A percentile compares a stretch with the other conserved stretches of the same genome.
phyloP scores from a whole-genome alignment of 805 yeast genomes.

The Saccharomycopsis fibuligera region DNA sequence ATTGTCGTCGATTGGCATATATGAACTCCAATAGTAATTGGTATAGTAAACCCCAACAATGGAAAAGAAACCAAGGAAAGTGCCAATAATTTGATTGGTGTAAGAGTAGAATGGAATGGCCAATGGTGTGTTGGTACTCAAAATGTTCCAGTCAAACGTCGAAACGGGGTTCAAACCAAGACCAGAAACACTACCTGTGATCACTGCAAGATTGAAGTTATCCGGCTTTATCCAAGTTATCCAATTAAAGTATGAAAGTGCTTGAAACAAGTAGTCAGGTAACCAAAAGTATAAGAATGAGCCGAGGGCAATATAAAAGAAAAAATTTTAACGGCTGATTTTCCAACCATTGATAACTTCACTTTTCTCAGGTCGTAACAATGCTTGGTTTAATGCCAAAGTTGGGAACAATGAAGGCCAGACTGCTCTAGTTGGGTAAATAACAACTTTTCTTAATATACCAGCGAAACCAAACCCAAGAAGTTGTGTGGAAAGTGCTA shows the following conservation, averaged over 20 bases:
- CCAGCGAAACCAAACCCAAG: constrained; percentile 67
- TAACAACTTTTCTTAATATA: constrained; percentile 47
- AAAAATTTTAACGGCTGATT: constrained; percentile 30
- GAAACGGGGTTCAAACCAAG: constrained; percentile 49
- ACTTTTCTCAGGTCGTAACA: constrained; percentile 31
- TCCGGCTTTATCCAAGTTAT: constrained; percentile 51
- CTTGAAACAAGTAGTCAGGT: constrained; percentile 38
- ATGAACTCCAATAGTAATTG: constrained; percentile 35
- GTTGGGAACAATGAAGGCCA: constrained; percentile 50
- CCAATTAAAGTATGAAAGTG: constrained; percentile 45
- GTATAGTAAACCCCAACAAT: constrained; percentile 35
- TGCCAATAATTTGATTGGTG: constrained; percentile 31
- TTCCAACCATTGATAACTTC: constrained; percentile 30
- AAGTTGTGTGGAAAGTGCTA: constrained; percentile 49
- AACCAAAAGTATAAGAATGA: constrained; percentile 41
- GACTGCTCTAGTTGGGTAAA: constrained; percentile 43
- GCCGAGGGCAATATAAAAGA: constrained; percentile 27
- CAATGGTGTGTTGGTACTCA: constrained; percentile 31
- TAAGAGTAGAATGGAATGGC: constrained; percentile 38
- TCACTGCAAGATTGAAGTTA: constrained; percentile 39
- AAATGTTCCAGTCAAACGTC: constrained; percentile 47
- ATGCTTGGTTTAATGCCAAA: constrained; percentile 41
- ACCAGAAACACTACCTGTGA: constrained; percentile 43
- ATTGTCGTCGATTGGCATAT: constrained; percentile 41
- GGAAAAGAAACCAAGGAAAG: constrained; percentile 28